A percentile compares a stretch with the other conserved stretches of the same genome.
Evolutionary conservation across 2,329 filamentous ascomycete species (phyloP).

Genomic region (Curvularia lunata): DNA sequence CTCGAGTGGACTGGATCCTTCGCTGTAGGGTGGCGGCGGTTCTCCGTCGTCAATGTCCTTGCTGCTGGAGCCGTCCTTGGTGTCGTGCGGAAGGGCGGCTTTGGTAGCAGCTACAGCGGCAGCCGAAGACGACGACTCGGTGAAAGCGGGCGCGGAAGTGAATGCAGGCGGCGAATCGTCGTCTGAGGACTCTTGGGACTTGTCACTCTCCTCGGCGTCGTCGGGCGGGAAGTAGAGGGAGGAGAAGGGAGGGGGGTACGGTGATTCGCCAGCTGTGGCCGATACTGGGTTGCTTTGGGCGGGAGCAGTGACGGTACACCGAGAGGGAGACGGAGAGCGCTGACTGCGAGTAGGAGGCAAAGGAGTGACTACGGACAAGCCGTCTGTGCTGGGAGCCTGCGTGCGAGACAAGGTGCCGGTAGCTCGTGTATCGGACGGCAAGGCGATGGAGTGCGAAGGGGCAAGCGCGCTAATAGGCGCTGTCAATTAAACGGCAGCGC

Average conservation of each 20-base stretch:
- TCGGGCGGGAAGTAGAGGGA: conserved; percentile 64
- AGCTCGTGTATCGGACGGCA: conserved; percentile 28
- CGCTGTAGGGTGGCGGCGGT: conserved; percentile 93
- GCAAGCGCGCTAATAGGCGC: conserved; percentile 37
- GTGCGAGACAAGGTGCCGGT: conserved; percentile 55
- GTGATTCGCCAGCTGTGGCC: conserved; percentile 59
- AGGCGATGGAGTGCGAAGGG: conserved; percentile 34
- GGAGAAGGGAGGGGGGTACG: conserved; percentile 67
- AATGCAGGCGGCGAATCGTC: conserved; percentile 56
- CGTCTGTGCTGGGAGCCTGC: conserved; percentile 50
- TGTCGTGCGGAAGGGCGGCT: conserved; percentile 80
- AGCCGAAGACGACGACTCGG: conserved; percentile 56
- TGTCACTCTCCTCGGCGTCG: conserved; percentile 56
- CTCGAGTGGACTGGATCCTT: conserved; percentile 89
- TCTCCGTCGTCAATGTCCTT: conserved; percentile 82
- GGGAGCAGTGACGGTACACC: conserved; percentile 38
- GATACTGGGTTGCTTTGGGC: conserved; percentile 46
- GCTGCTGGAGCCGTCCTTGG: conserved; percentile 73
- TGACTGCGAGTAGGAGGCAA: conserved; percentile 42
- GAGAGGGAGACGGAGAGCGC: conserved; percentile 35
- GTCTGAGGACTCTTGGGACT: conserved; percentile 47
- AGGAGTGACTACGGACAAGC: conserved; percentile 55
- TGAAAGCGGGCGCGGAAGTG: conserved; percentile 59
- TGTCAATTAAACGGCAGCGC: conserved; percentile 36
- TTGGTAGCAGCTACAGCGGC: conserved; percentile 73